Conservation (phyloP, 768 basidiomycete genomes). For the Tylopilus balloui region DNA sequence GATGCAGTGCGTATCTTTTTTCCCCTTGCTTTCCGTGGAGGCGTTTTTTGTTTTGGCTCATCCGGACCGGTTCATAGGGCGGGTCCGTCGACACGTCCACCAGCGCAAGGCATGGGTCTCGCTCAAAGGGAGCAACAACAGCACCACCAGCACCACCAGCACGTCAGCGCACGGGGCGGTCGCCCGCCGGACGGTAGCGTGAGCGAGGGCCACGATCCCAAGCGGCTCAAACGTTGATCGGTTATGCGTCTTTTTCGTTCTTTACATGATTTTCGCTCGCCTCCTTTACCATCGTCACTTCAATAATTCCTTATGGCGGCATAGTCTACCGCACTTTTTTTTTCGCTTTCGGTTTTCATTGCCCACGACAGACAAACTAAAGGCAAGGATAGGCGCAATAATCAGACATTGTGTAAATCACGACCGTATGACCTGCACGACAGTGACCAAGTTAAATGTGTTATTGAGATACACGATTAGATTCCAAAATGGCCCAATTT, state of each 20-base stretch:
- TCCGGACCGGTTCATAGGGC: slow-evolving; percentile 11
- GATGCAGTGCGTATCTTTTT: slow-evolving; percentile 28
- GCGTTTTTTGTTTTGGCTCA: neutral
- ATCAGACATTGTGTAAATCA: too few species aligned
- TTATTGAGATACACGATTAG: too few species aligned
- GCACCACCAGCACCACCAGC: slow-evolving; percentile 17
- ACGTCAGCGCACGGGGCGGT: slow-evolving; percentile 4
- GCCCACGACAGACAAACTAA: neutral
- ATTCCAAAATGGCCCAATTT: too few species aligned
- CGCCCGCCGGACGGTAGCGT: slow-evolving; percentile 28
- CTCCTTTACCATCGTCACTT: neutral
- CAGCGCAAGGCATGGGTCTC: slow-evolving; percentile 39
- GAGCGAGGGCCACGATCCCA: slow-evolving; percentile 25
- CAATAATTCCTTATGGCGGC: neutral
- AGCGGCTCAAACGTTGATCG: slow-evolving; percentile 39
- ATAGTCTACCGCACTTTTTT: neutral
- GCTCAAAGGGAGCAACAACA: slow-evolving; percentile 29
- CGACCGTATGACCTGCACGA: too few species aligned
- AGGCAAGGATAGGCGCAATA: too few species aligned
- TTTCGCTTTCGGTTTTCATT: neutral
- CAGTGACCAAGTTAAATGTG: too few species aligned
- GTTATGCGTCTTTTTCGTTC: neutral
- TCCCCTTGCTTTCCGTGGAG: neutral
- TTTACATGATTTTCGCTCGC: neutral
- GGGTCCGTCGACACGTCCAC: slow-evolving; percentile 19